Conservation (phyloP, 2,329 filamentous ascomycete genomes). For the Venturia aucupariae region DNA sequence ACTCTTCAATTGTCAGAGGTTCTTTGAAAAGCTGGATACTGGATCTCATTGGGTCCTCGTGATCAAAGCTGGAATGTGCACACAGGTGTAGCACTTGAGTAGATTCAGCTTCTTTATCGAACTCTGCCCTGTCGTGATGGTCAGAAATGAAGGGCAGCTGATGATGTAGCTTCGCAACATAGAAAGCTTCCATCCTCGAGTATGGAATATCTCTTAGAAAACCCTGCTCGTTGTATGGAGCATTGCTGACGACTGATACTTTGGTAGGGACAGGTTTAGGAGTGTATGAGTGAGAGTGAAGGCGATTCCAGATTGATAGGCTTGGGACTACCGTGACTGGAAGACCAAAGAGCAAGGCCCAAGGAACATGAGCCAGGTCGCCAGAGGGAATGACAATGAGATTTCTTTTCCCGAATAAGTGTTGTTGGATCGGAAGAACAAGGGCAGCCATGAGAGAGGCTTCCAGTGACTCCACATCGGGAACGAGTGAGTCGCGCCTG, state of each 20-base stretch:
- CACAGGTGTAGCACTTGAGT: slow-evolving; percentile 16
- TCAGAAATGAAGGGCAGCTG: slow-evolving; percentile 15
- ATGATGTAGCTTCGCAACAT: slow-evolving; percentile 14
- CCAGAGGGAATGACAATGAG: slow-evolving; percentile 16
- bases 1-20: slow-evolving; percentile 15
- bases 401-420: neutral
- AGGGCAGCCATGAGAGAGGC: neutral
- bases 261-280: slow-evolving; percentile 4
- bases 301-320: slow-evolving; percentile 15
- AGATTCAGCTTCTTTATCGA: slow-evolving; percentile 11
- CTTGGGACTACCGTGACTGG: slow-evolving; percentile 16
- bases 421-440: neutral
- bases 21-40: slow-evolving; percentile 16
- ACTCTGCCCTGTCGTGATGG: slow-evolving; percentile 13
- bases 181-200: slow-evolving; percentile 17
- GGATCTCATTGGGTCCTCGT: slow-evolving; percentile 12
- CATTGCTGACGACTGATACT: slow-evolving; percentile 15
- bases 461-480: neutral
- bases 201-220: slow-evolving; percentile 16
- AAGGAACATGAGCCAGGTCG: slow-evolving; percentile 17
- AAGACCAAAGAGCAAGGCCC: slow-evolving; percentile 15
- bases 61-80: slow-evolving; percentile 16
- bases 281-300: slow-evolving; percentile 5
- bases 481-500: neutral
- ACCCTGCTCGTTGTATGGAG: slow-evolving; percentile 13